Evolutionary conservation across 495 filamentous ascomycete species (phyloP).

Genomic region (Hypoxylon perforatum): DNA sequence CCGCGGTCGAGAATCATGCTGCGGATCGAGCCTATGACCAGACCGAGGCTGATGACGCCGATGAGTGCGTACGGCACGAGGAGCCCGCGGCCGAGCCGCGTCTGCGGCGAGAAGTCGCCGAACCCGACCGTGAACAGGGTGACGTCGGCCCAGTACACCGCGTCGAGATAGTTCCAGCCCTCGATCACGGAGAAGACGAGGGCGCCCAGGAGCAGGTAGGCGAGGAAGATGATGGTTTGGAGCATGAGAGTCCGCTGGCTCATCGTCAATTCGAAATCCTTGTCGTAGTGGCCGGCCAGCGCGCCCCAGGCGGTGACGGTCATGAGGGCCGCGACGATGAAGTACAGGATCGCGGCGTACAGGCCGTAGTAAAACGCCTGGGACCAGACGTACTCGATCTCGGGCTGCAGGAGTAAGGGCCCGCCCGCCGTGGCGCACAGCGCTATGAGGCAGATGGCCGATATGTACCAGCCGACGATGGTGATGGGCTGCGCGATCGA

Average conservation of each 20-base stretch:
- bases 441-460: slow-evolving; percentile 70
- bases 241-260: slow-evolving; percentile 87
- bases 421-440: slow-evolving; percentile 68
- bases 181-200: slow-evolving; percentile 78
- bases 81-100: slow-evolving; percentile 66
- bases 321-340: slow-evolving; percentile 77
- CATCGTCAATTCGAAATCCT: slow-evolving; percentile 76
- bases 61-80: slow-evolving; percentile 84
- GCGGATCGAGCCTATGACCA: slow-evolving; percentile 85
- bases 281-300: slow-evolving; percentile 68
- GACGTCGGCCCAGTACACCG: slow-evolving; percentile 84
- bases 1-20: slow-evolving; percentile 82
- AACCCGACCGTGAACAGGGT: slow-evolving; percentile 89
- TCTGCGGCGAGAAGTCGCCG: slow-evolving; percentile 72
- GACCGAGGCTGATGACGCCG: slow-evolving; percentile 83
- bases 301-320: slow-evolving; percentile 75
- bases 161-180: slow-evolving; percentile 80
- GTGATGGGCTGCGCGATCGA: slow-evolving; percentile 79
- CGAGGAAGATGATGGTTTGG: slow-evolving; percentile 81
- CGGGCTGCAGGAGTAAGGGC: slow-evolving; percentile 57
- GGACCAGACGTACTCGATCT: slow-evolving; percentile 67
- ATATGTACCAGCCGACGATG: slow-evolving; percentile 70
- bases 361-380: slow-evolving; percentile 87
- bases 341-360: slow-evolving; percentile 80
- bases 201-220: slow-evolving; percentile 80